Evolutionary conservation across 352 stramenopile genomes (phyloP), one percentile per base, ranked within the genome.

Genomic region (Phytophthora nicotianae): DNA sequence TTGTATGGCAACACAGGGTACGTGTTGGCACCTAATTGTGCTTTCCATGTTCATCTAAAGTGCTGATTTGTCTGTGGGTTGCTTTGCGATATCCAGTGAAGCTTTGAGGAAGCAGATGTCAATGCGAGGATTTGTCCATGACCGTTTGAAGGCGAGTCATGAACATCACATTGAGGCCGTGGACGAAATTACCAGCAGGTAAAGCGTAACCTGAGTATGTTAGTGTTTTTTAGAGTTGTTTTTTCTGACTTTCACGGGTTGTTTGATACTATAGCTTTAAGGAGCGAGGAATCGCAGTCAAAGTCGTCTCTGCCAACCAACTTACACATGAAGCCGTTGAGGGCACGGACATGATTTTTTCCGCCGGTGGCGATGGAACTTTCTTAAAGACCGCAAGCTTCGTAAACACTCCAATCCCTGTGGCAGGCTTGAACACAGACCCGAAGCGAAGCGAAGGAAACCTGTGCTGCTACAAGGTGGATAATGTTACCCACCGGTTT

Each of bases 31-130:
- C 3, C 9, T 58, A 8, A 38, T 24, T 37, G 7, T 61, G 26
- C n/a, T 9, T 6, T 40, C 9, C 13, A 38, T 38, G 17, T 17
- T 54, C 26, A 21, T 24, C 35, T 29, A 52, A 23, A 35, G 26
- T 33, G 21, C 52, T 77, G n/a, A 57, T 48, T 38, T 61, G 3
- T 59, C 14, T 16, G 46, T 46, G 43, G 47, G 21, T 42, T 68
- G 24, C 16, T 70, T 17, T 50, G n/a, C 49, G 9, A 70, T 52
- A 48, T 60, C 14, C 41, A 94, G 84, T n/a, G 87, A 96, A 66
- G 86, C 83, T 19, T 61, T 96, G 42, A 81, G 86, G 21, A 96
- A 96, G 76, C 85, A 96, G 74, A 94, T 96, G 87, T 96, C 87
- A 2, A 93, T 96, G 87, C 83, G 87, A 53, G 87, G 87, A 27